phyloP scores from a whole-genome alignment of 345 rosid species.

The Eucalyptus urophylla region DNA sequence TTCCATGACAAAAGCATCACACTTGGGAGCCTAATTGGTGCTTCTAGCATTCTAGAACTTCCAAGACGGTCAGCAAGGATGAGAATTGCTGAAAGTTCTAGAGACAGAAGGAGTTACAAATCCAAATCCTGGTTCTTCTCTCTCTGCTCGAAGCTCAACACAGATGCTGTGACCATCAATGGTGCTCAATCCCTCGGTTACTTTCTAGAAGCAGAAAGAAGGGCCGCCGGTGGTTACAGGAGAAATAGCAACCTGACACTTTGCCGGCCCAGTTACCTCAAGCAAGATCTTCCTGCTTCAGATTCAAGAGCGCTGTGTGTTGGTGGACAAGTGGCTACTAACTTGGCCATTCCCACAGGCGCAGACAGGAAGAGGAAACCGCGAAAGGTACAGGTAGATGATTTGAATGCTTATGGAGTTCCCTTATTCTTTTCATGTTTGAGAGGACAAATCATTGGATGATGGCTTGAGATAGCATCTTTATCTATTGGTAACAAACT shows the following conservation, averaged over 20 bases:
- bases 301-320: conserved; percentile 4
- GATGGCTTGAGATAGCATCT: neutral
- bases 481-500: neutral
- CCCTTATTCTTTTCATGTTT: conserved; percentile 25
- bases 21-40: conserved; percentile 69
- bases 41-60: conserved; percentile 47
- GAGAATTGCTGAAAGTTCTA: conserved; percentile 22
- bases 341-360: neutral
- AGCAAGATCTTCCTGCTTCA: conserved; percentile 1
- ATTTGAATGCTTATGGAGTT: conserved; percentile 16
- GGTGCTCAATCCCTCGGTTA: conserved; percentile 53
- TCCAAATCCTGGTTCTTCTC: conserved; percentile 60
- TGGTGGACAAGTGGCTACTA: neutral
- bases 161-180: conserved; percentile 41
- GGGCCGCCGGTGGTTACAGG: conserved; percentile 15
- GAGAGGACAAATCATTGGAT: conserved; percentile 22
- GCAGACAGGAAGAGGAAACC: conserved; percentile 6
- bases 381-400: conserved; percentile 6
- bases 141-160: conserved; percentile 60
- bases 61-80: conserved; percentile 47
- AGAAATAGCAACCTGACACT: conserved; percentile 1
- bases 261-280: conserved; percentile 10
- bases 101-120: conserved; percentile 30
- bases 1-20: conserved; percentile 68
- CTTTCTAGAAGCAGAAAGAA: conserved; percentile 64